Base-by-base conservation (phyloP, 148 eudicot species). In the Suaeda aralocaspica region DNA sequence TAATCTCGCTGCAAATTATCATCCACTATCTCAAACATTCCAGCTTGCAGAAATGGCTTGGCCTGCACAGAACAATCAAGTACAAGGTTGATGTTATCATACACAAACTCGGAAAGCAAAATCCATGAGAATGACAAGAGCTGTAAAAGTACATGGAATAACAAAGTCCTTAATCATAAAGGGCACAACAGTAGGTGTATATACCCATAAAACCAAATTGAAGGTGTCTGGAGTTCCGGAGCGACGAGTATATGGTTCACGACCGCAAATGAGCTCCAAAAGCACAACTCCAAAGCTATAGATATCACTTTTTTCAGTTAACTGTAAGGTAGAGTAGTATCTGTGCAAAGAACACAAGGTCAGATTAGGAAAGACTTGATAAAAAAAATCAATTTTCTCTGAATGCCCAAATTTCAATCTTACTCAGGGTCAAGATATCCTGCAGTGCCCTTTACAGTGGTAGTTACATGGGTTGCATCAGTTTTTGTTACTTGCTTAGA, bases 401-500 rank as follows among this genome's bases (percentile, higher is more conserved):
- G 29, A 50, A 22, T 49, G 22, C 59, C 25, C 28, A 64, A 56
- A 24, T 29, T 59, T 9, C 9, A 50, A 42, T 33, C 90, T 77
- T 72, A 91, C 94, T 91, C 97, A 26, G 97, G 97, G 74, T 91
- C 97, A 67, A 91, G 86, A 80, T 91, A 91, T 59, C 97, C 97
- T 67, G 94, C 88, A 67, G 94, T 88, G 80, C 94, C 91, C 80
- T 88, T 88, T 53, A 88, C 94, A 59, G 75, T 80, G 59, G 97
- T 87, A 73, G 91, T 91, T 7, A 88, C 78, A 53, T 87, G 97
- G 64, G 85, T 79, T 63, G 84, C 88, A 65, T 88, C 92, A 55
- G 84, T 80, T 65, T 74, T 79, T 15, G 83, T 64, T 50, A 86
- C 36, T 77, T 85, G 90, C 85, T 86, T 88, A 34, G 84, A 88